Evolutionary conservation across 352 stramenopile genomes (phyloP), one percentile per base, ranked within the genome.

Genomic region (Pythium angustatum): DNA sequence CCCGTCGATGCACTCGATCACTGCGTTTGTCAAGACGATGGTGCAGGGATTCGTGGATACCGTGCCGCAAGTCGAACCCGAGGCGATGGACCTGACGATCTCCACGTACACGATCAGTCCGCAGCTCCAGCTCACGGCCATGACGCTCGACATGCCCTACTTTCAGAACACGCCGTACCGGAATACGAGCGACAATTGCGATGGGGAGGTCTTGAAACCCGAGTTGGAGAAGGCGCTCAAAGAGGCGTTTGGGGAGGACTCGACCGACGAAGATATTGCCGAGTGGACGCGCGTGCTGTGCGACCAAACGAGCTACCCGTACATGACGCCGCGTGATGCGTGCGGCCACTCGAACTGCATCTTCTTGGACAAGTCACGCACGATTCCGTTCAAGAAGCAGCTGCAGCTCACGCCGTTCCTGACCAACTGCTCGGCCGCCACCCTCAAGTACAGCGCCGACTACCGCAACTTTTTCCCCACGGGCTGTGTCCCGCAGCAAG

Each of bases 111-210:
- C 64, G 5, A 63, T 85, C 26, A 77, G 60, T 2, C 41, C 65
- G 8, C 59, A 75, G 21, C 58, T 85, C 38, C 78, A 72, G 8
- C 34, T 82, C 30, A 75, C 66, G 11, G 55, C 72, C 40, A 64
- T 85, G 63, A 80, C 66, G 4, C 27, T 85, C 38, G 66, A 78
- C 12, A 68, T 80, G 24, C 68, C 76, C 26, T 51, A 79, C 50
- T 47, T 60, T 22, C 0, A 28, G 14, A 54, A 49, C 10, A 59
- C 65, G 7, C 49, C 72, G 30, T 81, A 81, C 51, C 70, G 67
- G 24, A 63, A 79, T 30, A 40, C 71, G 12, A 69, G 40, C 5
- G 52, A 66, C 10, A 63, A 66, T 30, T 79, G 72, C 54, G 31
- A 41, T n/a, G 61, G 69, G 30, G 56, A 59, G 14, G 21, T 27